A percentile compares a stretch with the other conserved stretches of the same genome.
Evolutionary conservation across 2,329 filamentous ascomycete species (phyloP).

Genomic region (Sporothrix dimorphospora): DNA sequence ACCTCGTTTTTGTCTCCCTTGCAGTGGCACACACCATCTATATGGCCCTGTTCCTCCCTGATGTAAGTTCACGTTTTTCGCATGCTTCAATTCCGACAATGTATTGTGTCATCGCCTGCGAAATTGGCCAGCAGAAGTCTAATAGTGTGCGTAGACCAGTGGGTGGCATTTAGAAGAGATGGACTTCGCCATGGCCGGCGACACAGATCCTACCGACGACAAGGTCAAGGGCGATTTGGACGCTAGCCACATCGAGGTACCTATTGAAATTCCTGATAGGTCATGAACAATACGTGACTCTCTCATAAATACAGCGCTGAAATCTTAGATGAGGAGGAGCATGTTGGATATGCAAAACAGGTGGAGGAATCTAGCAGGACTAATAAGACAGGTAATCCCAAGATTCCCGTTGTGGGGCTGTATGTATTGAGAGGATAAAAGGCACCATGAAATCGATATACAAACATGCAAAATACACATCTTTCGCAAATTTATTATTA

Average conservation of each 20-base stretch:
- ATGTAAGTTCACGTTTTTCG: background rate
- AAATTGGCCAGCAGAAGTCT: background rate
- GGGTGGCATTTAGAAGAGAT: constrained; percentile 23
- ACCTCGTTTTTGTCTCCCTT: background rate
- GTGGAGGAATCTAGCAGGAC: too few relatives aligned
- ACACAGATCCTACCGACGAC: background rate
- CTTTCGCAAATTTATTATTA: too few relatives aligned
- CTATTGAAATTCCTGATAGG: background rate
- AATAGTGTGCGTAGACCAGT: background rate
- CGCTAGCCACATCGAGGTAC: background rate
- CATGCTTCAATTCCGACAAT: too few relatives aligned
- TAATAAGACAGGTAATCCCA: too few relatives aligned
- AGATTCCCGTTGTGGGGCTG: too few relatives aligned
- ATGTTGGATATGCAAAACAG: too few relatives aligned
- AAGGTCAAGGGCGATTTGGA: background rate
- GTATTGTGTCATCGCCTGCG: too few relatives aligned
- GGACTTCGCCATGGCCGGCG: constrained; percentile 23
- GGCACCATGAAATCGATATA: too few relatives aligned
- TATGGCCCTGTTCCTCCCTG: background rate
- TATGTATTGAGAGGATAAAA: too few relatives aligned
- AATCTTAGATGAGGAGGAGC: too few relatives aligned
- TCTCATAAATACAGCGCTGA: too few relatives aligned
- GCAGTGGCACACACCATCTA: background rate
- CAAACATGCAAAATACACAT: too few relatives aligned
- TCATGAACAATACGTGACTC: background rate